Base-by-base conservation (phyloP, 2,329 filamentous ascomycete genomes). In the Botrytis hyacinthi region DNA sequence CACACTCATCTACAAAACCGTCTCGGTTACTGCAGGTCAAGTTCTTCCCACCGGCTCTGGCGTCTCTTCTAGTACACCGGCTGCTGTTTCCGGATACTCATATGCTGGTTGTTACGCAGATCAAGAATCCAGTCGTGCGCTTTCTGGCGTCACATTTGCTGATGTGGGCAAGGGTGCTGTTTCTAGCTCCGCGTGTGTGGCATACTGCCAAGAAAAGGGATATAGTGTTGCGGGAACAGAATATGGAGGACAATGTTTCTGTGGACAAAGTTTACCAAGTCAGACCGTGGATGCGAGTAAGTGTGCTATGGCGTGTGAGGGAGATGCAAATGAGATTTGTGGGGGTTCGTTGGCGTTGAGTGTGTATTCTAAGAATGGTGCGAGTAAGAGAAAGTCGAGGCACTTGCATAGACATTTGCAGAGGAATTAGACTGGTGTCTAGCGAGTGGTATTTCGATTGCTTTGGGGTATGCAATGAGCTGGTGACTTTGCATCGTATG, bases 301-400 rank as follows among this genome's bases (percentile, higher is more conserved):
- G 20, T 90, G 88, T 81, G 80, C 80, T 60, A 85, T 83, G 77
- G 80, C 84, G 1, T 90, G 88, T 78, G 83, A 84, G 70, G 87
- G 86, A 35, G 84, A 88, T 75, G 74, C 75, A 2, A 79, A 78
- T 18, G 81, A 88, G 78, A 82, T 82, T 9, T 90, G 88, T 76
- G 88, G 88, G 65, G 87, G 87, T 26, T 75, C 79, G 71, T 83
- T 83, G 81, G 82, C 83, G 16, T 81, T 87, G 68, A 84, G 81
- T 73, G 82, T 87, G 72, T 88, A 46, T 32, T 35, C 35, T 0
- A 68, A 46, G 29, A 29, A 26, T 18, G 35, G 26, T 4, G 32
- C 44, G 26, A 42, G 70, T 32, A 65, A 63, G 42, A 48, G 60
- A 29, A n/a, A 32, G 12, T 10, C 32, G 20, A 72, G 70, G 67